Evolutionary conservation across 2,329 filamentous ascomycete species (phyloP), one percentile per base, ranked within the genome.

Genomic region (Aspergillus fructus): DNA sequence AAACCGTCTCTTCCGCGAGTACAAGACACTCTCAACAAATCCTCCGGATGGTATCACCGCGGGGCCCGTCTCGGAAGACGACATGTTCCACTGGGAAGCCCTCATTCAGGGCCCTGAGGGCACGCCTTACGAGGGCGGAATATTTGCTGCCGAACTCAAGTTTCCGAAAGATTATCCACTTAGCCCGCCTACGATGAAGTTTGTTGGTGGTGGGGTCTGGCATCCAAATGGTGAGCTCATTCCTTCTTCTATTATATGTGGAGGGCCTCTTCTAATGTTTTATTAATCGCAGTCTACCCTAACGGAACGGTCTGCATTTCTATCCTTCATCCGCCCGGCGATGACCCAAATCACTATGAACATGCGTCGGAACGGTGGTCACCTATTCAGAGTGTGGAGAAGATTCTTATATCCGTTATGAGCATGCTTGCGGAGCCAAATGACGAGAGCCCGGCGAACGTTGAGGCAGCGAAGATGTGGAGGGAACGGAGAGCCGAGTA

Each of bases 291-390:
- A 96, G 93, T 97, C 52, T 97, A 97, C 74, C 85, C 89, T 15
- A 93, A 89, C 72, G 93, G 93, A 62, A 85, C 93, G 17, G 94
- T 97, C 67, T 97, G 93, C 79, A 97, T 97, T 70, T 96, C 91
- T n/a, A 97, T 97, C 78, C 87, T 97, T 2, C 93, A 97, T 76
- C 89, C 93, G 3, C 93, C 93, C 3, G 93, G 94, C 68, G 93
- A 97, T 78, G 93, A 97, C 76, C 94, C 94, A 54, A 97, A 97
- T 79, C 93, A 96, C 80, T 97, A 97, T 83, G 93, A 97, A 77
- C 90, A 93, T 68, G 93, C 94, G 7, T 92, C 89, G 1, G 94
- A 97, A 80, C 88, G 93, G 62, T 97, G 93, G 93, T 93, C 89
- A 27, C 93, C 93, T 12, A 96, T 97, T 62, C 94, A 97, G 79